Evolutionary conservation across 495 filamentous ascomycete species (phyloP).

Genomic region (Aspergillus biplanus): DNA sequence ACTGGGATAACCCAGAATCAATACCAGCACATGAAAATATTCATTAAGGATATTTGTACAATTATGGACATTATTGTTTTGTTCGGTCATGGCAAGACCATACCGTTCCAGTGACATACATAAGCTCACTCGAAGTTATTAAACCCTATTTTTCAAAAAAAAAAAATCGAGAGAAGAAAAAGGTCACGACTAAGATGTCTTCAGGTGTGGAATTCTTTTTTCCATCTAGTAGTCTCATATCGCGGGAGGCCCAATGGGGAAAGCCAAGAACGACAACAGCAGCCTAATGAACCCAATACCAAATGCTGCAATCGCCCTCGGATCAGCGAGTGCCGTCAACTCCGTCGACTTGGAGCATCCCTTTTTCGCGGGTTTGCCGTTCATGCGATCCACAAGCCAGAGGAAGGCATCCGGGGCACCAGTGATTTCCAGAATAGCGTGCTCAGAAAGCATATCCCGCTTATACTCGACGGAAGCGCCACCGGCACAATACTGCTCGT

Average conservation of each 20-base stretch:
- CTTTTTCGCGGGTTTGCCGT: constrained; percentile 16
- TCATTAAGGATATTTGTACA: too few relatives aligned
- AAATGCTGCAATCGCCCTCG: constrained; percentile 13
- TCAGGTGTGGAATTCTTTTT: too few relatives aligned
- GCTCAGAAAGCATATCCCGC: constrained; percentile 25
- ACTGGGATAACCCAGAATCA: too few relatives aligned
- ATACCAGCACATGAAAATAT: too few relatives aligned
- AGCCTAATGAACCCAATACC: constrained; percentile 7
- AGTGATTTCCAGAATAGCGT: constrained; percentile 18
- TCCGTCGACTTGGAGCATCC: constrained; percentile 21
- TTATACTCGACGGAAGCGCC: constrained; percentile 26
- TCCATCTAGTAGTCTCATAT: background rate
- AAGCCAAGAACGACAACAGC: constrained; percentile 10
- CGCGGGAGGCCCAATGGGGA: constrained; percentile 13
- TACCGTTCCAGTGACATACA: too few relatives aligned
- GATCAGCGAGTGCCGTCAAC: constrained; percentile 24
- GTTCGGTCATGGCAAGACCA: too few relatives aligned
- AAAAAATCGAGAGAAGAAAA: too few relatives aligned
- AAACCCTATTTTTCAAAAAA: too few relatives aligned
- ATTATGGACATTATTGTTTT: too few relatives aligned
- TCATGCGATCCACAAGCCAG: constrained; percentile 30
- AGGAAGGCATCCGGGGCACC: constrained; percentile 29
- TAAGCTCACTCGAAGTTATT: too few relatives aligned
- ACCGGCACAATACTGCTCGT: constrained; percentile 39
- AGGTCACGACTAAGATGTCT: too few relatives aligned